A percentile compares a stretch with the other conserved stretches of the same genome.
Evolutionary conservation across 73 alveolate genomes (phyloP).

Genomic region (Uronychia binucleata): DNA sequence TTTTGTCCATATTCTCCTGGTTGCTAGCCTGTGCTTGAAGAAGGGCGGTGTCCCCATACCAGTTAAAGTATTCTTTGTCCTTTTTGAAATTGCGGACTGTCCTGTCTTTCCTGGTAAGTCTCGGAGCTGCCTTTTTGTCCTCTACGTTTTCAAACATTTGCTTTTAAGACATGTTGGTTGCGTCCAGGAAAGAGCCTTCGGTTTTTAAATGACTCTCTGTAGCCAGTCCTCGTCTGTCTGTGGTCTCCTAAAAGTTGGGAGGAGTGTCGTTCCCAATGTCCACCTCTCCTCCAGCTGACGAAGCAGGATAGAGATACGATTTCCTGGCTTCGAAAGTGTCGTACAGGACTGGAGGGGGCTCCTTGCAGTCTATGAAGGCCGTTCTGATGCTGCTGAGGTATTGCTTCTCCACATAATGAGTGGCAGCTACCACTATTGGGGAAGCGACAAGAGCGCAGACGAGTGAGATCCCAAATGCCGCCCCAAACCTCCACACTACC

Average conservation of each 20-base stretch:
- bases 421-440: background rate
- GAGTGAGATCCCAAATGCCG: background rate
- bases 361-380: background rate
- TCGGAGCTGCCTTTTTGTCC: too few species aligned
- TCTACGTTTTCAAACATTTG: too few species aligned
- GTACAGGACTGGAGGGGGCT: background rate
- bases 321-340: background rate
- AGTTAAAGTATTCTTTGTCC: background rate
- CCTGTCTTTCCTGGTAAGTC: too few species aligned
- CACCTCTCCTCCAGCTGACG: background rate
- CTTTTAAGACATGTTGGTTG: too few species aligned
- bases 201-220: too few species aligned
- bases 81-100: background rate
- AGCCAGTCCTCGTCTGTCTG: too few species aligned
- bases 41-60: background rate
- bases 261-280: background rate
- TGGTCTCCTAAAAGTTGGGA: too few species aligned
- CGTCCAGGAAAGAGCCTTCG: too few species aligned
- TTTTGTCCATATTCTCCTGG: background rate
- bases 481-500: too few species aligned
- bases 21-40: background rate
- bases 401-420: background rate
- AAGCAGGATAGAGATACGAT: background rate
- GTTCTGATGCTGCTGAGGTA: background rate
- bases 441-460: background rate